These are phyloP conservation scores for Scheffersomyces ergatensis DNA, from an alignment of 805 yeast genomes.

Conservation along the genomic window DNA sequence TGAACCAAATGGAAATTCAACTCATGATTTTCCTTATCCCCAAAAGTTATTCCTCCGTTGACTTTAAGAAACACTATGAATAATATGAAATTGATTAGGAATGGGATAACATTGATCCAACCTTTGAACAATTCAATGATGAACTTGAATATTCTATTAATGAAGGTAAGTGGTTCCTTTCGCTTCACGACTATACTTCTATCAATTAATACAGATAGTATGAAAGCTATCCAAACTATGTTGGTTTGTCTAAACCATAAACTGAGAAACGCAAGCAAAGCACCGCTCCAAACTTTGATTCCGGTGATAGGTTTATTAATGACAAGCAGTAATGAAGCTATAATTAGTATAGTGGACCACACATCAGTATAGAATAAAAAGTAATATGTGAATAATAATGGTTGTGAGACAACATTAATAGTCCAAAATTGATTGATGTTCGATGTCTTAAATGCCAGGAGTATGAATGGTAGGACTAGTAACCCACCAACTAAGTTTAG, in stretches of 20 bases:
- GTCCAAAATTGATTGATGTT: constrained; percentile 19
- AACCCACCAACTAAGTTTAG: constrained; percentile 69
- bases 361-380: constrained; percentile 88
- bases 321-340: constrained; percentile 52
- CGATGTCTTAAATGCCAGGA: constrained; percentile 15
- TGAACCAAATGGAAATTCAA: constrained; percentile 75
- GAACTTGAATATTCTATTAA: constrained; percentile 10
- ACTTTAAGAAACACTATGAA: constrained; percentile 57
- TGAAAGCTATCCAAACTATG: constrained; percentile 76
- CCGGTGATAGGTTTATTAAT: constrained; percentile 20
- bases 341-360: constrained; percentile 77
- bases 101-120: constrained; percentile 45
- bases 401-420: constrained; percentile 46
- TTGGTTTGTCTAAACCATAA: constrained; percentile 87
- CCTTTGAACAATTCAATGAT: constrained; percentile 12
- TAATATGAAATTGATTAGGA: constrained; percentile 43
- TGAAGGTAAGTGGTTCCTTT: constrained; percentile 11
- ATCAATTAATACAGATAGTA: constrained; percentile 55
- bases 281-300: constrained; percentile 33
- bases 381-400: constrained; percentile 71
- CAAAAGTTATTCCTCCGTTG: constrained; percentile 87
- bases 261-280: constrained; percentile 58
- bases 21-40: constrained; percentile 85
- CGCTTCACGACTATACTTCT: constrained; percentile 17
- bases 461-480: constrained; percentile 48